Conservation (phyloP, 148 eudicot species). For the Linanthus parryae region DNA sequence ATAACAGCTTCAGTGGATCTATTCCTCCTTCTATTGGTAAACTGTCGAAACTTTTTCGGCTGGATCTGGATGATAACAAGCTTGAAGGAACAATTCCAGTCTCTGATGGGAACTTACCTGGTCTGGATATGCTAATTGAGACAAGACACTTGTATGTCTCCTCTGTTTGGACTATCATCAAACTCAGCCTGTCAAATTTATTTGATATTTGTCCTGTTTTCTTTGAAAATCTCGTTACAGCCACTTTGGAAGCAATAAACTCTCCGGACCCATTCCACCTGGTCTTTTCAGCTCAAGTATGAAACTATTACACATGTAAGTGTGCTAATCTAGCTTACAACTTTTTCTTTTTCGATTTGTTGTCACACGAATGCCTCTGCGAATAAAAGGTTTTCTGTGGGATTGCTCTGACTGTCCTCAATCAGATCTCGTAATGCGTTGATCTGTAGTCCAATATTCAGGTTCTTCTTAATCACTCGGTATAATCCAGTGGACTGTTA, state of each 20-base stretch:
- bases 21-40: slow-evolving; percentile 75
- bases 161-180: neutral
- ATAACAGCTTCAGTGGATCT: slow-evolving; percentile 57
- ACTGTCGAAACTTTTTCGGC: slow-evolving; percentile 52
- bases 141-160: slow-evolving; percentile 75
- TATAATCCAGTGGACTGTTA: no score
- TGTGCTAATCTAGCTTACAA: slow-evolving; percentile 13
- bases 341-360: no score
- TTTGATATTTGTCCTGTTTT: neutral
- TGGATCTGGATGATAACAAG: slow-evolving; percentile 70
- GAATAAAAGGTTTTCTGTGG: neutral
- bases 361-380: neutral
- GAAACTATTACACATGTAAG: slow-evolving; percentile 78
- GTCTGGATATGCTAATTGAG: slow-evolving; percentile 55
- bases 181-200: neutral
- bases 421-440: neutral
- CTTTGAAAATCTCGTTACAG: no score
- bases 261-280: slow-evolving; percentile 53
- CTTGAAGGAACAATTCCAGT: slow-evolving; percentile 80
- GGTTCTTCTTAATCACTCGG: neutral
- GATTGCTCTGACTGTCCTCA: neutral
- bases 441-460: neutral
- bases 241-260: slow-evolving; percentile 67
- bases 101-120: slow-evolving; percentile 40
- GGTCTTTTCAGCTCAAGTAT: slow-evolving; percentile 58